A percentile compares a stretch with the other conserved stretches of the same genome.
Evolutionary conservation across 768 basidiomycete genomes (phyloP).

Genomic region (Mycena venus): DNA sequence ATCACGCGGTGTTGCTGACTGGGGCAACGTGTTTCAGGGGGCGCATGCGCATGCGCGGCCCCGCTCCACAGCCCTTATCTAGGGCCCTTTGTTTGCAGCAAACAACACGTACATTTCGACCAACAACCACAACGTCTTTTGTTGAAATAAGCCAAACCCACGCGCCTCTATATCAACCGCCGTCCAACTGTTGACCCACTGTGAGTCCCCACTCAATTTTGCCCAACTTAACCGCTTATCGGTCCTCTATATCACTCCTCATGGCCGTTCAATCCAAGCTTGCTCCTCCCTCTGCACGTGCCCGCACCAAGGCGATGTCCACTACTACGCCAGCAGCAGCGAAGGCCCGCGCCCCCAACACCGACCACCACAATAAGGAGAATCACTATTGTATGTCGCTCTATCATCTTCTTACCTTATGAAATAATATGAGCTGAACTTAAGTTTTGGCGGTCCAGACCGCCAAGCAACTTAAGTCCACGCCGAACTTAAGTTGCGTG

Average conservation of each 20-base stretch:
- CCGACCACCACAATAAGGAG: neutral
- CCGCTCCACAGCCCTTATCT: conserved; percentile 7
- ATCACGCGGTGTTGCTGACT: neutral
- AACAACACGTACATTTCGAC: conserved; percentile 1
- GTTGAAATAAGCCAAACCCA: conserved; percentile 8
- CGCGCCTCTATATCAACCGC: neutral
- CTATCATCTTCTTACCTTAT: neutral
- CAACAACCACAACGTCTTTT: neutral
- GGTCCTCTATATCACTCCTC: neutral
- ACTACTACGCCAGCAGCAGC: neutral
- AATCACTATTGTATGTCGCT: neutral
- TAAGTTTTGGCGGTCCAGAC: too few species aligned
- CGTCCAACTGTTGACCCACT: neutral
- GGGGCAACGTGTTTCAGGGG: neutral
- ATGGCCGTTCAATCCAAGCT: conserved; percentile 1
- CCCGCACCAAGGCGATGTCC: neutral
- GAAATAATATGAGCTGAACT: too few species aligned
- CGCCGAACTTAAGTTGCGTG: too few species aligned
- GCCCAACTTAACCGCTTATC: neutral
- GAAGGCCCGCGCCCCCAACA: neutral
- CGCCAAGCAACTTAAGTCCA: too few species aligned
- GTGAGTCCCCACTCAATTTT: neutral
- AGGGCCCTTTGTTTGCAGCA: neutral
- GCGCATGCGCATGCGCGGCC: conserved; percentile 6
- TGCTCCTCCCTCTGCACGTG: neutral